These are phyloP conservation scores for Cystoderma amianthinum DNA, from an alignment of 768 basidiomycete genomes.

Conservation along the genomic window DNA sequence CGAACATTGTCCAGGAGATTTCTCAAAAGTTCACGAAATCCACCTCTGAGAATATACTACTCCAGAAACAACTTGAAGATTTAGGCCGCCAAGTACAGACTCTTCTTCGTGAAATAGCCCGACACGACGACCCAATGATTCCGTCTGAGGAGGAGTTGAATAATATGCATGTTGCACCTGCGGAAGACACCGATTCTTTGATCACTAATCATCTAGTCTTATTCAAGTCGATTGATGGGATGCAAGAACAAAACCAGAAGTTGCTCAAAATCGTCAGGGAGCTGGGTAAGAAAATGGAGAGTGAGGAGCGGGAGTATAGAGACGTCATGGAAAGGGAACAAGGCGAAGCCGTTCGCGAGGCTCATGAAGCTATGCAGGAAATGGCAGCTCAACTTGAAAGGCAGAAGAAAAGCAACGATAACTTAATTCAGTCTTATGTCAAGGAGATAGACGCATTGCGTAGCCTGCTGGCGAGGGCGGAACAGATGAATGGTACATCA, in stretches of 20 bases:
- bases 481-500: constrained; percentile 18
- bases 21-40: constrained; percentile 56
- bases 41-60: constrained; percentile 55
- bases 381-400: constrained; percentile 73
- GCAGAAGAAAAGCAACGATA: constrained; percentile 64
- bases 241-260: constrained; percentile 93
- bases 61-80: constrained; percentile 74
- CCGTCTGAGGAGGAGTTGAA: constrained; percentile 62
- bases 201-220: constrained; percentile 87
- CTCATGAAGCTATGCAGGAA: constrained; percentile 79
- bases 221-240: constrained; percentile 68
- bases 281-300: constrained; percentile 80
- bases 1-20: constrained; percentile 46
- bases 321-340: constrained; percentile 69
- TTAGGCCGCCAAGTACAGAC: constrained; percentile 79
- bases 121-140: constrained; percentile 79
- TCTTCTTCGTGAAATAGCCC: constrained; percentile 71
- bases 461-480: constrained; percentile 57
- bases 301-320: constrained; percentile 71
- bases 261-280: constrained; percentile 79
- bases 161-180: constrained; percentile 28
- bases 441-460: constrained; percentile 87
- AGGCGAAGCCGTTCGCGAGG: constrained; percentile 76
- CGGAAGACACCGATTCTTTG: constrained; percentile 63
- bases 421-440: constrained; percentile 71